phyloP scores from a whole-genome alignment of 306 rosid genomes.

The Cicer judaicum region DNA sequence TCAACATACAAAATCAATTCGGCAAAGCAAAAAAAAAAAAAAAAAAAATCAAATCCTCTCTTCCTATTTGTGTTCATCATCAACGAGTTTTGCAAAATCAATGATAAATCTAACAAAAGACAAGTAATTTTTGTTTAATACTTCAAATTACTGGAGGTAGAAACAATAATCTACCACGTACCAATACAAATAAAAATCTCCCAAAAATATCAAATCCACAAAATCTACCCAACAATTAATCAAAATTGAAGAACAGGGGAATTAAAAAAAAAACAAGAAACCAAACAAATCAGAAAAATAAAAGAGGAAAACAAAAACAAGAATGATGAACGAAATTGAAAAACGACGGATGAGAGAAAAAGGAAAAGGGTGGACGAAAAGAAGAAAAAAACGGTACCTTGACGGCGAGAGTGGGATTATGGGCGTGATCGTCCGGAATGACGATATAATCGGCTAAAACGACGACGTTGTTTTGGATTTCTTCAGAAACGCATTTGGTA shows the following conservation, averaged over 20 bases:
- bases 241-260: not conserved
- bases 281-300: conserved; percentile 13
- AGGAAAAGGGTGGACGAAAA: not conserved
- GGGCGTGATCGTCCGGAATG: conserved; percentile 57
- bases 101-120: conserved; percentile 12
- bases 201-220: not conserved
- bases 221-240: not conserved
- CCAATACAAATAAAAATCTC: conserved; percentile 25
- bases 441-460: conserved; percentile 86
- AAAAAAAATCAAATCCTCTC: not conserved
- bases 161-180: not conserved
- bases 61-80: not conserved
- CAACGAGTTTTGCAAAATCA: conserved; percentile 9
- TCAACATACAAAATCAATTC: conserved; percentile 8
- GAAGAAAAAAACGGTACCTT: conserved; percentile 56
- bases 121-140: not conserved
- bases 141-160: conserved; percentile 16
- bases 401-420: conserved; percentile 63
- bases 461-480: conserved; percentile 88
- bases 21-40: conserved; percentile 28
- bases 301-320: not conserved
- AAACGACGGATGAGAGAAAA: not conserved
- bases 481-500: conserved; percentile 95
- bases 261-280: not conserved
- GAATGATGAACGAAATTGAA: not conserved